Base-by-base conservation (phyloP, 2,329 filamentous ascomycete genomes). In the Calycina marina region DNA sequence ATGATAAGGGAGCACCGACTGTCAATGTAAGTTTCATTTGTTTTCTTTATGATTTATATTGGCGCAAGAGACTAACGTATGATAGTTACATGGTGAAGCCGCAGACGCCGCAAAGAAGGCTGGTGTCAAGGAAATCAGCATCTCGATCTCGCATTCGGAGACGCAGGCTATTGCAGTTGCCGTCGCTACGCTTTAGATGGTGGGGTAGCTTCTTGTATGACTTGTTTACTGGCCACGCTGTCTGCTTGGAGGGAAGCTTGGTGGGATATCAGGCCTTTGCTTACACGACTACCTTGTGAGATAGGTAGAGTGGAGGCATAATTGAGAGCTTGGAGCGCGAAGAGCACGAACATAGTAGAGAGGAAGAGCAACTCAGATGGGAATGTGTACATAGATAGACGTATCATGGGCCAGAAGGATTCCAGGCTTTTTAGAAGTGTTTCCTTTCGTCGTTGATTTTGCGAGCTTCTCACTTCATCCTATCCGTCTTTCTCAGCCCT, bases 101-200 rank as follows among this genome's bases (percentile, higher is more conserved):
- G 74, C 84, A 40, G 60, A 71, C 32, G 84, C 83, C 33, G 90
- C 90, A n/a, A 75, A 79, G 55, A 69, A 82, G 56, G 84, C 79
- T 15, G 84, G 86, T 40, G 75, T 96, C 26, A 93, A 88, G 65
- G 74, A 76, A 34, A 77, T 96, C 43, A 88, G 69, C 43, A 80
- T 98, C 46, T 93, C 85, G 52, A 94, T 98, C 53, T 94, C 88
- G 48, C 92, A 98, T 60, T 90, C 81, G 24, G 88, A 96, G 47
- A 77, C 69, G 37, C 90, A 98, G 60, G 86, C 90, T 39, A 86
- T 96, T 50, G 88, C 90, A 28, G 82, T 98, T 49, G 90, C 92
- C 2, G 79, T 93, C 39, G 78, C 85, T 34, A 77, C 73, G 35
- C 80, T 90, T 51, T 85, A 71, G 22, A 36, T 25, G 34, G 18